These are phyloP conservation scores for Arctium minus DNA, from an alignment of 129 eudicot species.

Conservation along the genomic window DNA sequence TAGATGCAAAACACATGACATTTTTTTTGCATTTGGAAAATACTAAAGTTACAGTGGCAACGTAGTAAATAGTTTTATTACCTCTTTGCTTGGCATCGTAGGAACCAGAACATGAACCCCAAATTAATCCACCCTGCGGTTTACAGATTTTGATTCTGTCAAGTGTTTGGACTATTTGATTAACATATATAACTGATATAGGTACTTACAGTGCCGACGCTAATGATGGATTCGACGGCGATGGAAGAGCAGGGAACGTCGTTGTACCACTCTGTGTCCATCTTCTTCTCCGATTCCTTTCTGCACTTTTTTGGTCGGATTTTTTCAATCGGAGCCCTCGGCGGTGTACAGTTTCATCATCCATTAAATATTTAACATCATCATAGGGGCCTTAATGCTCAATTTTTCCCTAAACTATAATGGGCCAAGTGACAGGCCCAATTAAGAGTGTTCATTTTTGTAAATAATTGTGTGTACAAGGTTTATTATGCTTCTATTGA, in stretches of 20 bases:
- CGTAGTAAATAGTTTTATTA: not conserved
- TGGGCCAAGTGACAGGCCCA: no score
- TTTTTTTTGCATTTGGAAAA: not conserved
- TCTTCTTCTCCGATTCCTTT: not conserved
- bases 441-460: no score
- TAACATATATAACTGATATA: no score
- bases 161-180: not conserved
- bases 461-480: no score
- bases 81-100: conserved; percentile 62
- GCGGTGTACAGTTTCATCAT: no score
- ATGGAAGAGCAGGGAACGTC: conserved; percentile 67
- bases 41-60: not conserved
- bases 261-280: conserved; percentile 35
- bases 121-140: conserved; percentile 62
- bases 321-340: not conserved
- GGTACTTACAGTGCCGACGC: conserved; percentile 52
- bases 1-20: conserved; percentile 4
- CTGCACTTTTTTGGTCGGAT: not conserved
- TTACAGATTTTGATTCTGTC: not conserved
- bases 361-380: no score
- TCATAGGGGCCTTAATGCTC: no score
- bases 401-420: no score
- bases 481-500: no score
- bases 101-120: conserved; percentile 65
- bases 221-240: conserved; percentile 66